Conservation (phyloP, 2,329 filamentous ascomycete species). For the Colletotrichum sp. region DNA sequence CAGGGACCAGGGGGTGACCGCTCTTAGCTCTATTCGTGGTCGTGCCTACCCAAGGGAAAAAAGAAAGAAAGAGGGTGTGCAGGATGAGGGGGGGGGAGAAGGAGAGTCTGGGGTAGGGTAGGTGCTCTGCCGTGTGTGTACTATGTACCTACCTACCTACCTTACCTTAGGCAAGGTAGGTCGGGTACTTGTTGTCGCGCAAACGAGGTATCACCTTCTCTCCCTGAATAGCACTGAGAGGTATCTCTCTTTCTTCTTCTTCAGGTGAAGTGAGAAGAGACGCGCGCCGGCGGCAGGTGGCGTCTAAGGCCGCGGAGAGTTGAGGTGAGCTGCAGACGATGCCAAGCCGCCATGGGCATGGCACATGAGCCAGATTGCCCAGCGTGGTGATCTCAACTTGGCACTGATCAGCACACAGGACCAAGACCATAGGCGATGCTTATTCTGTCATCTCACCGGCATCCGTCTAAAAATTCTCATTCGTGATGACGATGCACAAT, state of each 20-base stretch:
- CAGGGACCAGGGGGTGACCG: neutral
- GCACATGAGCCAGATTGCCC: neutral
- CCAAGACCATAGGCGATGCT: neutral
- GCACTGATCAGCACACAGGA: neutral
- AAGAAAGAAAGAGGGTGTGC: neutral
- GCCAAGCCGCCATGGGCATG: neutral
- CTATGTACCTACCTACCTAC: neutral
- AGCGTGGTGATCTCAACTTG: neutral
- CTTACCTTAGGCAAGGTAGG: no score
- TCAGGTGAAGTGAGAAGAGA: neutral
- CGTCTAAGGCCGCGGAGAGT: neutral
- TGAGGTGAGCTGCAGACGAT: neutral
- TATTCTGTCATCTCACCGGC: neutral
- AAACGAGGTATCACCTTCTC: no score
- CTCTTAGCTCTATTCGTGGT: neutral
- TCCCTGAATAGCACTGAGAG: no score
- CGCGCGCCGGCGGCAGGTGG: neutral
- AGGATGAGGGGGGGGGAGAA: neutral
- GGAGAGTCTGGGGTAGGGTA: neutral
- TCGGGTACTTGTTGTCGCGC: no score
- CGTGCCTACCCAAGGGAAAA: neutral
- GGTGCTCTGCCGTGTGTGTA: neutral
- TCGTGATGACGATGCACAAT: neutral
- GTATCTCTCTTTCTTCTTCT: neutral
- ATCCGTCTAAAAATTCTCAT: neutral